Conservation (phyloP, 2,329 filamentous ascomycete species). For the Talaromyces sp. region DNA sequence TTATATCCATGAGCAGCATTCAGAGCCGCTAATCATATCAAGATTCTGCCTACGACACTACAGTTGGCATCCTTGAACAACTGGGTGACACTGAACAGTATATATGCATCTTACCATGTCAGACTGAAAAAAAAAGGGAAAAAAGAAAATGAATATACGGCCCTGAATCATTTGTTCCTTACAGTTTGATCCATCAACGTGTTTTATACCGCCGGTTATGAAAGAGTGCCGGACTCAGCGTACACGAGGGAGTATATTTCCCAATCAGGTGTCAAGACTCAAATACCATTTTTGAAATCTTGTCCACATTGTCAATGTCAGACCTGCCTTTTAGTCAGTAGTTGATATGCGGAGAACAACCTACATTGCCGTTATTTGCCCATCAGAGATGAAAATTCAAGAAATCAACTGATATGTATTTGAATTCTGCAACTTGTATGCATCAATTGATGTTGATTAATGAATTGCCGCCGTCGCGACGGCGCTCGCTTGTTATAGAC, state of each 20-base stretch:
- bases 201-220: not conserved
- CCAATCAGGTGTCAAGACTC: not conserved
- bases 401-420: too few species aligned
- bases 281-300: not conserved
- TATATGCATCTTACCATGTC: not conserved
- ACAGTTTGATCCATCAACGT: not conserved
- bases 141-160: not conserved
- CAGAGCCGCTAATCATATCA: too few species aligned
- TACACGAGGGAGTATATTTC: not conserved
- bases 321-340: not conserved
- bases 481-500: not conserved
- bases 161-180: not conserved
- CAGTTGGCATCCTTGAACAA: too few species aligned
- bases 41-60: not conserved
- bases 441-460: not conserved
- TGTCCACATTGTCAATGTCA: not conserved
- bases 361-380: not conserved
- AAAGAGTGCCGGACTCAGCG: too few species aligned
- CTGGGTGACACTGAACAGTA: too few species aligned
- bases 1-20: too few species aligned
- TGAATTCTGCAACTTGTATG: not conserved
- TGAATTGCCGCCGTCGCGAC: not conserved
- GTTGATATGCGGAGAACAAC: not conserved
- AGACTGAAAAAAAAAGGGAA: too few species aligned
- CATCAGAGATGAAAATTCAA: not conserved